Evolutionary conservation across 805 yeast genomes (phyloP).

Genomic region (Yamadazyma endophytica): DNA sequence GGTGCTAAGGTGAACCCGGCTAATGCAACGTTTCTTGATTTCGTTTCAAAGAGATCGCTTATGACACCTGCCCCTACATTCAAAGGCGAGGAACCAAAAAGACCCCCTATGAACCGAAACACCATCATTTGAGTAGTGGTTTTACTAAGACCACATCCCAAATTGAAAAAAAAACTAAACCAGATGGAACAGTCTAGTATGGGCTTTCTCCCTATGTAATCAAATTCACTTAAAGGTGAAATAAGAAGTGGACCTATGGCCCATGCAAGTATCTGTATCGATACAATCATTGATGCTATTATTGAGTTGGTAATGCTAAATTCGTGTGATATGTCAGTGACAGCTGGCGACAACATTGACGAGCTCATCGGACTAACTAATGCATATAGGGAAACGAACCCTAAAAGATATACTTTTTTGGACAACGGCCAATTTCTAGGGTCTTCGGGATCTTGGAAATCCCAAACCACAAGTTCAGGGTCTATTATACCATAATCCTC

Average conservation of each 20-base stretch:
- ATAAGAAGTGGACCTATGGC: constrained; percentile 37
- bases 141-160: constrained; percentile 33
- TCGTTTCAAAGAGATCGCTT: constrained; percentile 33
- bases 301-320: constrained; percentile 22
- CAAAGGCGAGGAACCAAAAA: constrained; percentile 35
- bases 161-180: constrained; percentile 29
- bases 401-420: constrained; percentile 18
- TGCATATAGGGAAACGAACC: constrained; percentile 31
- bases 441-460: constrained; percentile 25
- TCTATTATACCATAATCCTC: constrained; percentile 47
- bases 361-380: constrained; percentile 39
- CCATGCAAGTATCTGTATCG: constrained; percentile 36
- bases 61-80: constrained; percentile 38
- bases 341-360: constrained; percentile 36
- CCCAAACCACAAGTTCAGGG: constrained; percentile 37
- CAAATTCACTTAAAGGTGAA: constrained; percentile 37
- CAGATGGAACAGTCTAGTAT: constrained; percentile 31
- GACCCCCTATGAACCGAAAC: constrained; percentile 32
- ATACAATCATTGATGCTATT: constrained; percentile 27
- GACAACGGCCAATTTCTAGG: constrained; percentile 31
- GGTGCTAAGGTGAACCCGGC: constrained; percentile 37
- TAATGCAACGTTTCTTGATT: constrained; percentile 27
- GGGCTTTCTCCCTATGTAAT: constrained; percentile 30
- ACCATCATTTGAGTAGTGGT: constrained; percentile 29
- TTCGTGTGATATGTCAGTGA: constrained; percentile 22